These are phyloP conservation scores for Stentor roeselii DNA, from an alignment of 73 alveolate genomes.

Conservation along the genomic window DNA sequence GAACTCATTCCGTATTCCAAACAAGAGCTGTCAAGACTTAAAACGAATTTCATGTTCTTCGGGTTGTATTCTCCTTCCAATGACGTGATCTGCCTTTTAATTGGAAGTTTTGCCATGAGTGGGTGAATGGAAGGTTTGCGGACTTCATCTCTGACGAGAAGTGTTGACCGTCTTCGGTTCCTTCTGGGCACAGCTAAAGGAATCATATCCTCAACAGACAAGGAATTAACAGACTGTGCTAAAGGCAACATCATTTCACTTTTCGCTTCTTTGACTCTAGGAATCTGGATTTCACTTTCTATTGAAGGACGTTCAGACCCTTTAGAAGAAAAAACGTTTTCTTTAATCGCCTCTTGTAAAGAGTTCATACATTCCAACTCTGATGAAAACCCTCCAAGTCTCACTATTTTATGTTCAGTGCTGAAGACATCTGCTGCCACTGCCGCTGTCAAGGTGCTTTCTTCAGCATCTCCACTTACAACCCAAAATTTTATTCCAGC, in stretches of 20 bases:
- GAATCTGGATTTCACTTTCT: not conserved
- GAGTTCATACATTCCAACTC: not conserved
- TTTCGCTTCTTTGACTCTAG: not conserved
- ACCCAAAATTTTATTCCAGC: slow-evolving; percentile 25
- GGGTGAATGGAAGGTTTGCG: slow-evolving; percentile 12
- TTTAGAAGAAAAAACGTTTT: not conserved
- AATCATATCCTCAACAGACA: not conserved
- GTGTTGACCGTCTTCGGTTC: not conserved
- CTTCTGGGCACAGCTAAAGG: not conserved
- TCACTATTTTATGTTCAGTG: not conserved
- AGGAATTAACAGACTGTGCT: not conserved
- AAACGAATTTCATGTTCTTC: not conserved
- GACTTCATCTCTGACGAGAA: not conserved
- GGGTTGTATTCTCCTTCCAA: not conserved
- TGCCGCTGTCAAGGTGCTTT: slow-evolving; percentile 6
- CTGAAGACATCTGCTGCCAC: not conserved
- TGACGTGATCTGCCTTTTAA: not conserved
- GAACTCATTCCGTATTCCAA: not conserved
- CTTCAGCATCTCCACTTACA: slow-evolving; percentile 22
- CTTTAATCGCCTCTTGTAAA: not conserved
- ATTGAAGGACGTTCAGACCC: not conserved
- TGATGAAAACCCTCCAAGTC: not conserved
- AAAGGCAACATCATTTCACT: not conserved
- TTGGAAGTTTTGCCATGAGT: not conserved
- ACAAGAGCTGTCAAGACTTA: not conserved